Percentiles rank a stretch among this genome's conserved stretches.
Conservation (phyloP, 345 rosid genomes). For the Eucalyptus pumila region DNA sequence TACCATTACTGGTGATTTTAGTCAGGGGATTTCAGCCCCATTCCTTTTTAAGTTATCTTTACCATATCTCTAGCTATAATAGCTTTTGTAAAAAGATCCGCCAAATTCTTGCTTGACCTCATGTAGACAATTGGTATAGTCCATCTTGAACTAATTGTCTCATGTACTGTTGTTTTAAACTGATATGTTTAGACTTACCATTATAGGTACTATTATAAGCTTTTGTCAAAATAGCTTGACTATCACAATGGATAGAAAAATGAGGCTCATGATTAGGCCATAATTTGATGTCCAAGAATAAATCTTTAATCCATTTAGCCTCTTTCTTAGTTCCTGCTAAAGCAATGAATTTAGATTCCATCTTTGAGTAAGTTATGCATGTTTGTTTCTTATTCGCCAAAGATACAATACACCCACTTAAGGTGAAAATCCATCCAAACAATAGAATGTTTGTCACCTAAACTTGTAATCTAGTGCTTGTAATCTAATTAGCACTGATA, state of each 20-base stretch:
- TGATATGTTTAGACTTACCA: background rate
- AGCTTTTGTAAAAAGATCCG: background rate
- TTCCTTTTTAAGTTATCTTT: background rate
- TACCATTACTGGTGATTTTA: background rate
- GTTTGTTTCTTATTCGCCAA: background rate
- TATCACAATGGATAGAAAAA: background rate
- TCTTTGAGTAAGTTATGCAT: background rate
- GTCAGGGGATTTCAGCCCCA: background rate
- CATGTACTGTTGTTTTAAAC: background rate
- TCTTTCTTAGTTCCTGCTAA: background rate
- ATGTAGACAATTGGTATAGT: background rate
- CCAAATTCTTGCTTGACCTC: background rate
- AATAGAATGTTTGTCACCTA: too few relatives aligned
- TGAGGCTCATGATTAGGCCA: background rate
- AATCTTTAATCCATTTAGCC: background rate
- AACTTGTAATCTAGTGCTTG: too few relatives aligned
- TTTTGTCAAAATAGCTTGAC: background rate
- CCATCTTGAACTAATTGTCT: background rate
- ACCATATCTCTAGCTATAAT: background rate
- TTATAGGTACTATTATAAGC: background rate
- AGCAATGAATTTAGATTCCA: background rate
- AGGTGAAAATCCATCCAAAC: background rate
- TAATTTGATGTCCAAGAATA: background rate
- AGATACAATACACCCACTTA: background rate
- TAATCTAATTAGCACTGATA: too few relatives aligned